Evolutionary conservation across 2,329 filamentous ascomycete species (phyloP), one percentile per base, ranked within the genome.

Genomic region (Dendryphion nanum): DNA sequence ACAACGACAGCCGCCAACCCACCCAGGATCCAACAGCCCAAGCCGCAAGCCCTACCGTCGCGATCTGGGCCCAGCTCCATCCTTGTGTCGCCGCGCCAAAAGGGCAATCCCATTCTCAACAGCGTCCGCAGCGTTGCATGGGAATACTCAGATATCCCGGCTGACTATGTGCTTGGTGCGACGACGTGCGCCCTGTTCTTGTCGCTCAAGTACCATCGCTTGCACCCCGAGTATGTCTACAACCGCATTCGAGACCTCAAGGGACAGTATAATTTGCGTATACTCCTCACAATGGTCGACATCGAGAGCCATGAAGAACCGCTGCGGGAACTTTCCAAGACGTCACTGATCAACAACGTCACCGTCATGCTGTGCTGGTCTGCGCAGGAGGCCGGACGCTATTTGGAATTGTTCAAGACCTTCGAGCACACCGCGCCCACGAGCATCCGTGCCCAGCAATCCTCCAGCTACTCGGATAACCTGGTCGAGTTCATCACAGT

Each of bases 221-320:
- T 98, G 36, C 93, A 98, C 61, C 93, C 93, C 1, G 93, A 98
- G 68, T 98, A 98, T 72, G 89, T 98, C 56, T 97, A 97, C 71
- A 89, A 85, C 17, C 85, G 93, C 40, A 94, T 98, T 51, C 84
- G 86, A 36, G 81, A 83, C 33, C 74, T 98, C 4, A 86, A 86
- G 35, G 87, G 86, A 35, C 88, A 86, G 68, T 97, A 94, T 70
- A 85, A 83, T 50, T 77, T 98, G 15, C 86, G 93, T 33, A 77
- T 98, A 36, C 71, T 98, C 18, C 77, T 98, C 33, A 83, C 85
- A 15, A 89, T 97, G 80, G 90, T 97, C 18, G 93, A 98, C 65
- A 95, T 98, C 36, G 81, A 85, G 17, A 95, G 95, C 59, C 93
- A 97, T 57, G 89, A 97, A 66, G 89, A 95, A 41, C 79, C 83